Base-by-base conservation (phyloP, 805 yeast species). In the Dipodascus albidus region DNA sequence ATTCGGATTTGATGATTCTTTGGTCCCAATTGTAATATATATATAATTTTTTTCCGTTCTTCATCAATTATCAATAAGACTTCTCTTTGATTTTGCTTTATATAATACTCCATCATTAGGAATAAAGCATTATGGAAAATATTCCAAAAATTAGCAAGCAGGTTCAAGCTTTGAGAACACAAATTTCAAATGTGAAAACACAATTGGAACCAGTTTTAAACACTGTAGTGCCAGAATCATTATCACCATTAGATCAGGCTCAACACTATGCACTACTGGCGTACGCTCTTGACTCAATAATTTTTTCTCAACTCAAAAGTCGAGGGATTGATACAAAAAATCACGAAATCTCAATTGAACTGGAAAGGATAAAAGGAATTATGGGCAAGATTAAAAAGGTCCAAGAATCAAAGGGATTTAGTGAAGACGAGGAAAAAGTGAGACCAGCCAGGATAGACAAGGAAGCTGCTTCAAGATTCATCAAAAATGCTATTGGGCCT, bases 301-400 rank as follows among this genome's bases (percentile, higher is more conserved):
- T 80, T 53, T 83, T 77, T 65, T 75, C 84, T 2, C 78, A 81
- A 60, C 64, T 84, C 54, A 81, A 84, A 58, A 62, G 81, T 0
- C 68, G 68, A 15, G 91, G 91, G 1, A 65, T 73, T 15, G 78
- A 81, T 54, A 76, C 83, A 1, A 74, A 73, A 9, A 64, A 67
- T 3, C 87, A 84, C 59, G 81, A 83, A 1, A 65, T 88, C 20
- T 80, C 82, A 81, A 69, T 69, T 27, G 95, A 85, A 61, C 69
- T 87, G 52, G 73, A 71, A 4, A 72, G 89, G 56, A 82, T 86
- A 44, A 85, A 83, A 64, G 62, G 73, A n/a, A 84, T 83, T 58
- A 83, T 85, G 81, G 74, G 74, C 41, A 74, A 81, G 61, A 74
- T 78, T 38, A 38, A 38, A 38, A 11, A 11, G 3, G n/a, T 19